Evolutionary conservation across 2,329 filamentous ascomycete genomes (phyloP).

Genomic region (Fusarium beomiforme): DNA sequence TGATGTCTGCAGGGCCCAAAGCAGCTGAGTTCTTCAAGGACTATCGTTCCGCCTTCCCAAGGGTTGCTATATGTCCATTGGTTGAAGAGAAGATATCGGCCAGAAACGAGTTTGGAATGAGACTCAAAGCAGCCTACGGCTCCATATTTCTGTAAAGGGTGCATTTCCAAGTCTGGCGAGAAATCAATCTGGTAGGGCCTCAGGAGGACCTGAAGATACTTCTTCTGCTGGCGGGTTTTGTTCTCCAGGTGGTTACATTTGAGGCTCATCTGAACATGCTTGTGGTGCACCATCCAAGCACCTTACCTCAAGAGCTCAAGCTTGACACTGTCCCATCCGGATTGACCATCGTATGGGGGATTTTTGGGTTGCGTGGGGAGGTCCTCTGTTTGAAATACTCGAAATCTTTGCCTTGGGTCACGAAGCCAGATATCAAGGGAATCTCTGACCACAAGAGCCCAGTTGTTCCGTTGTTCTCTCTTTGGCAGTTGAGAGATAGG

Average conservation of each 20-base stretch:
- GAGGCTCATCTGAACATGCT: conserved; percentile 4
- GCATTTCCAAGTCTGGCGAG: accelerated
- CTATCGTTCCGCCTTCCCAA: accelerated
- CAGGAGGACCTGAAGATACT: background rate
- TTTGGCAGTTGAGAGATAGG: accelerated
- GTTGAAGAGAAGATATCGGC: conserved; percentile 3
- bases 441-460: background rate
- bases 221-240: background rate
- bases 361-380: background rate
- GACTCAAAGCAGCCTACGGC: background rate
- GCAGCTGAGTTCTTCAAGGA: background rate
- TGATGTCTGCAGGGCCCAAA: conserved; percentile 7
- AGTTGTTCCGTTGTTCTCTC: background rate
- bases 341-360: background rate
- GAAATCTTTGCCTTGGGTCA: background rate
- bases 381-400: background rate
- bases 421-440: conserved; percentile 2
- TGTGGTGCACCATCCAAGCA: background rate
- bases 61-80: background rate
- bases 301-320: accelerated
- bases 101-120: conserved; percentile 1
- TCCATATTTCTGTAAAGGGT: too few relatives aligned
- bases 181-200: background rate
- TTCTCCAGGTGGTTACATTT: conserved; percentile 1
- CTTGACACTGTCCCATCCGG: accelerated